A percentile compares a stretch with the other conserved stretches of the same genome.
These are phyloP conservation scores for Arabidopsis thaliana DNA, from an alignment of 345 rosid genomes.

Conservation along the genomic window TAIR10.1 NC_003071.7:12338001-12338500, in stretches of 20 bases:
- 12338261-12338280: conserved; percentile 18
- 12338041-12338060: background rate
- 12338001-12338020: background rate
- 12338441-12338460: background rate
- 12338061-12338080: conserved; percentile 60
- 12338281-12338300: background rate
- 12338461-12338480: background rate
- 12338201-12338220: conserved; percentile 96
- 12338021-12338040: background rate
- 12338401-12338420: conserved; percentile 11
- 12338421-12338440: background rate
- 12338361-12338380: background rate
- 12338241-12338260: conserved; percentile 82
- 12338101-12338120: conserved; percentile 88
- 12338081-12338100: conserved; percentile 95
- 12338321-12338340: too few species aligned
- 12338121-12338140: conserved; percentile 94
- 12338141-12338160: conserved; percentile 89
- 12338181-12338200: conserved; percentile 88
- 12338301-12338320: too few species aligned
- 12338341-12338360: background rate
- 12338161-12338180: conserved; percentile 90
- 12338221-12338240: conserved; percentile 93
- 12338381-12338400: conserved; percentile 6
- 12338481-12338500: background rate